Base-by-base conservation (phyloP, 495 filamentous ascomycete genomes). In the Bryoglossum gracile region DNA sequence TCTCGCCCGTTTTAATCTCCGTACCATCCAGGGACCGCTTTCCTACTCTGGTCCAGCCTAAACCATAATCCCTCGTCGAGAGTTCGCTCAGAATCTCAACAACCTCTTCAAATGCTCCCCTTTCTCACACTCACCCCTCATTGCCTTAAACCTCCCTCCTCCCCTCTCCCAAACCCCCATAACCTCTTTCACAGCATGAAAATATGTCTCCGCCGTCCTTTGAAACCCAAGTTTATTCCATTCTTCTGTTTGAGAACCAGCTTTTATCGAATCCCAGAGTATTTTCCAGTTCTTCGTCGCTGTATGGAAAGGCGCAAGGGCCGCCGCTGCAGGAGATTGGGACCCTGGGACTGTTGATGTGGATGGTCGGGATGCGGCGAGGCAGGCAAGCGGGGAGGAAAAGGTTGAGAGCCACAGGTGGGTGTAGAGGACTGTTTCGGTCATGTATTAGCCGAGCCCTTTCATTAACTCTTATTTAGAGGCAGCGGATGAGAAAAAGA, bases 161-260 rank as follows among this genome's bases (percentile, higher is more conserved):
- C 23, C 42, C 40, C 42, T 46, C 32, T 56, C 57, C 32, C 51
- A 57, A 1, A 50, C 36, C 5, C 39, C 43, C 16, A 56, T 11
- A n/a, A 57, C 37, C 6, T 25, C 38, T 10, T 34, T n/a, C 3
- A 57, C 48, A 16, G 52, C 46, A 13, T 51, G 47, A 21, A 39
- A 57, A 32, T 61, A 61, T 1, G 30, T 48, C 17, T 61, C 54
- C 14, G 54, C 58, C 17, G 53, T 55, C 22, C 54, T 37, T 22
- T 61, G 58, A 40, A 61, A 61, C 0, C 58, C 58, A 3, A 55
- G 39, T 43, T 50, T 56, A 11, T 57, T 49, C 54, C 54, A 61
- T 18, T 57, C 51, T 10, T 17, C 33, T 17, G 51, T 41, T 38
- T 30, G 10, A 6, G 19, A 14, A 5, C 30, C n/a, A 14, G 14